Base-by-base conservation (phyloP, 2,329 filamentous ascomycete genomes). In the Phyllosticta capitalensis region DNA sequence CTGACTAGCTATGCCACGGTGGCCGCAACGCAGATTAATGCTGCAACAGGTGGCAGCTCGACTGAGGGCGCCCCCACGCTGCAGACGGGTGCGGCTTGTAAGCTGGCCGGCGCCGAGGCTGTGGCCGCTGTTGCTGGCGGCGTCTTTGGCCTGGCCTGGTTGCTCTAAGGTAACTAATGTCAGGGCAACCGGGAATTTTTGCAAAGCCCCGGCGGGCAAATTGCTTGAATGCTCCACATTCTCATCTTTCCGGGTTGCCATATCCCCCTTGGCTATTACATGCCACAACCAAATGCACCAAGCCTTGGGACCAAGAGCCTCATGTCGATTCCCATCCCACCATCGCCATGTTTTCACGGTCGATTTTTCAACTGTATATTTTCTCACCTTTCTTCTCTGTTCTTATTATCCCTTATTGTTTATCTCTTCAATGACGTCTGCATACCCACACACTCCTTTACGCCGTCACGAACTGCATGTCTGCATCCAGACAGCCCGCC, bases 1-100 rank as follows among this genome's bases (percentile, higher is more conserved):
- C 68, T 78, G 56, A 79, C 77, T 19, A 75, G 72, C 54, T 76
- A 73, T 62, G 74, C 72, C 0, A 72, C 72, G 52, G 75, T 78
- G 3, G 75, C 70, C 14, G 72, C 66, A 14, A 66, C 67, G 1
- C 55, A 28, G 6, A n/a, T n/a, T n/a, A 64, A 64, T 1, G 70
- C 68, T 1, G 48, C 61, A 30, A n/a, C 21, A n/a, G 58, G 58
- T 10, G 58, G 52, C n/a, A 61, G 64, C 21, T 58, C 54, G 17
- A 59, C 64, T 5, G 38, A 55, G 5, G 67, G 65, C 9, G 65
- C 63, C 38, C 75, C 76, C 0, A 67, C 69, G 3, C 65, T 78
- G 55, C 75, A 78, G 64, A 72, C 68, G 6, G 68, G 69, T 51
- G 62, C 61, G 5, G 63, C 64, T 48, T 63, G 64, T 20, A 59